Conservation (phyloP, 768 basidiomycete species). For the Pholiota microspora region DNA sequence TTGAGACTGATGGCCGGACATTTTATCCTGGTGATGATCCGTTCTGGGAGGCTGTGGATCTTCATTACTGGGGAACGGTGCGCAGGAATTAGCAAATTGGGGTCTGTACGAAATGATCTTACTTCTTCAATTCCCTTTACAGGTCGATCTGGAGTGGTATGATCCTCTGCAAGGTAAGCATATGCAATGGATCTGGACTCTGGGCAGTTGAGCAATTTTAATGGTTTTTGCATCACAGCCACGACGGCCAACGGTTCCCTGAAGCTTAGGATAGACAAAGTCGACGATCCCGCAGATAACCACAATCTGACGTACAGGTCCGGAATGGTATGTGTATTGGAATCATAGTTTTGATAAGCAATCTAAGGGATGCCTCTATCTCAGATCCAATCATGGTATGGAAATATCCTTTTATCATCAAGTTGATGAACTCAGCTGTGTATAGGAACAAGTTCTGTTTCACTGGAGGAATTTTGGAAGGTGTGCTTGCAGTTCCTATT, state of each 20-base stretch:
- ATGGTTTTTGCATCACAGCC: conserved; percentile 26
- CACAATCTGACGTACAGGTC: conserved; percentile 72
- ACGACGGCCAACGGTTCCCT: conserved; percentile 72
- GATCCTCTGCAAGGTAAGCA: conserved; percentile 47
- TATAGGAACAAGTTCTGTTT: conserved; percentile 67
- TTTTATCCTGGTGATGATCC: conserved; percentile 73
- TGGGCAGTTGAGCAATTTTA: neutral
- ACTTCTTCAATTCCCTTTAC: neutral
- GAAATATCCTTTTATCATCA: neutral
- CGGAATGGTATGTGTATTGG: conserved; percentile 41
- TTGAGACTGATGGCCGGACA: conserved; percentile 66
- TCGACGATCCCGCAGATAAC: conserved; percentile 32
- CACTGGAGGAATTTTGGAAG: conserved; percentile 70
- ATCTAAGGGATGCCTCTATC: neutral
- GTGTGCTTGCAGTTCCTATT: conserved; percentile 7
- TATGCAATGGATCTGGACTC: neutral
- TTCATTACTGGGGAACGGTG: conserved; percentile 69
- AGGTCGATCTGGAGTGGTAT: conserved; percentile 80
- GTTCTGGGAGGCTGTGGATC: conserved; percentile 56
- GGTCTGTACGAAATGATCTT: neutral
- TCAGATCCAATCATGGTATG: conserved; percentile 35
- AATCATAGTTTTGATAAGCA: neutral
- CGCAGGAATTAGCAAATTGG: neutral
- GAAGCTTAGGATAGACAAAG: conserved; percentile 61
- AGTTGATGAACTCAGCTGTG: neutral